phyloP scores from a whole-genome alignment of 2,329 filamentous ascomycete species.

The Botrytis galanthina region DNA sequence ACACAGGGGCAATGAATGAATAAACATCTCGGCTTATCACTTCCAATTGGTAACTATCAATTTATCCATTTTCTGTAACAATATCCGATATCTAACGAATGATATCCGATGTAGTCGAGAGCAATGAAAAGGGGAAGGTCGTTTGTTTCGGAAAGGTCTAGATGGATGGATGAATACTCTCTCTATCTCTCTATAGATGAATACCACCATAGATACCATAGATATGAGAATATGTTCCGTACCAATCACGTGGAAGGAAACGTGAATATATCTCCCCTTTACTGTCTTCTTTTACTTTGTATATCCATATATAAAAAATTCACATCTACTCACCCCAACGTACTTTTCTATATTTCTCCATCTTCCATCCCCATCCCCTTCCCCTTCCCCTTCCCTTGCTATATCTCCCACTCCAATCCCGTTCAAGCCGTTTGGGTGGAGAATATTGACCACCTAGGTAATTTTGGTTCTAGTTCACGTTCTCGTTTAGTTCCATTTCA shows the following conservation, averaged over 20 bases:
- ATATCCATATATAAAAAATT: too few species aligned
- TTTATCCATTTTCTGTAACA: neutral
- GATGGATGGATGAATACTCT: neutral
- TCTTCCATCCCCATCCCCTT: neutral
- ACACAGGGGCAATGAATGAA: neutral
- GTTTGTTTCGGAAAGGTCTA: neutral
- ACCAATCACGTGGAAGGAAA: neutral
- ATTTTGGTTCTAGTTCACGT: neutral
- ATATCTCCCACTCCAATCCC: neutral
- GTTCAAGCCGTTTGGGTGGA: neutral
- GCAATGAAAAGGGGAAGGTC: neutral
- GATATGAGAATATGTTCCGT: neutral
- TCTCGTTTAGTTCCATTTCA: neutral
- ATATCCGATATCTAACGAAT: neutral
- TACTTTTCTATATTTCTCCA: neutral
- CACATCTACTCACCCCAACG: neutral
- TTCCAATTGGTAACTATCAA: neutral
- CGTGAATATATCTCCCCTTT: neutral
- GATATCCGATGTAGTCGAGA: neutral
- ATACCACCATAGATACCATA: neutral
- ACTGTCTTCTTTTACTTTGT: neutral
- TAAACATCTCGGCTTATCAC: neutral
- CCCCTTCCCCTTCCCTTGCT: too few species aligned
- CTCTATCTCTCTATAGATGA: neutral
- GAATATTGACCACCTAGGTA: neutral